These are phyloP conservation scores for Pythium chondricola DNA, from an alignment of 352 stramenopile species.

Conservation along the genomic window DNA sequence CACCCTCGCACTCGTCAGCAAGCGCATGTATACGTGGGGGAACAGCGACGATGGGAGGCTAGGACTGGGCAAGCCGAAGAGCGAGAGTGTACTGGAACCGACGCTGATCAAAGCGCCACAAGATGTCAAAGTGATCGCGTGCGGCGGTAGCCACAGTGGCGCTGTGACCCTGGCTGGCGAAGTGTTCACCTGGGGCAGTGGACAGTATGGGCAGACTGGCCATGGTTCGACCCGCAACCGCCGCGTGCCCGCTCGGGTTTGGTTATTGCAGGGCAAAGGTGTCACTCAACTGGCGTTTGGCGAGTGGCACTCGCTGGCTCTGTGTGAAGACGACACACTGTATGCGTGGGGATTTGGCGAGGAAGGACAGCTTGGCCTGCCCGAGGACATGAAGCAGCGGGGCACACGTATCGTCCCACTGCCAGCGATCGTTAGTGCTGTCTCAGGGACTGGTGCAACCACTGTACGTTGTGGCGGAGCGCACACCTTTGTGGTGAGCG, in stretches of 20 bases:
- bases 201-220: constrained; percentile 50
- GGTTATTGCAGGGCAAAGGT: constrained; percentile 32
- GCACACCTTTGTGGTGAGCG: constrained; percentile 62
- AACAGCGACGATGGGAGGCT: constrained; percentile 65
- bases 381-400: constrained; percentile 32
- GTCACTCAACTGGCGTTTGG: constrained; percentile 49
- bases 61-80: constrained; percentile 40
- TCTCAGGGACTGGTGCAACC: constrained; percentile 53
- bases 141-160: constrained; percentile 55
- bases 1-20: constrained; percentile 35
- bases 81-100: constrained; percentile 39
- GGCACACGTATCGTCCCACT: constrained; percentile 28
- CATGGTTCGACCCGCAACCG: constrained; percentile 32
- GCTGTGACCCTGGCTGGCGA: constrained; percentile 32
- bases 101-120: constrained; percentile 27
- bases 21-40: constrained; percentile 51
- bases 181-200: constrained; percentile 55
- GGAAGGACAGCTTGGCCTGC: constrained; percentile 56
- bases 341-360: constrained; percentile 70
- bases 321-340: constrained; percentile 43
- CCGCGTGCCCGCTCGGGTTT: constrained; percentile 33
- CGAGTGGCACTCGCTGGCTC: constrained; percentile 68
- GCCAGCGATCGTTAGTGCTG: constrained; percentile 35
- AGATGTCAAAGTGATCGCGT: constrained; percentile 31
- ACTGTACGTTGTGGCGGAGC: constrained; percentile 46